Evolutionary conservation across 1,284 basidiomycete species (phyloP).

Genomic region (Rhizoctonia solani): DNA sequence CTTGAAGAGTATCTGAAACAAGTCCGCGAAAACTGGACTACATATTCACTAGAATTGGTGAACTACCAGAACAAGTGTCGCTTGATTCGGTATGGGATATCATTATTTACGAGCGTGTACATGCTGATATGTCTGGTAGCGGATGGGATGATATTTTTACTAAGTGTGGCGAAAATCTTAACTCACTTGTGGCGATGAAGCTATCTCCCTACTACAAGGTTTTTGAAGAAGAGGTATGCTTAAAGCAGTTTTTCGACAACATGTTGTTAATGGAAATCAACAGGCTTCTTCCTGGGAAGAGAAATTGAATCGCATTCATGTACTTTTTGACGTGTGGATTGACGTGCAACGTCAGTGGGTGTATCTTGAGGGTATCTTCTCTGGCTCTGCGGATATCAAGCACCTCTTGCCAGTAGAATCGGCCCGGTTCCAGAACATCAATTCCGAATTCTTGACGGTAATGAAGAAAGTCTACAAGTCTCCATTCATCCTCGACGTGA

Average conservation of each 20-base stretch:
- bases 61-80: slow-evolving; percentile 99
- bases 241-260: neutral
- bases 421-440: slow-evolving; percentile 97
- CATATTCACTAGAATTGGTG: slow-evolving; percentile 92
- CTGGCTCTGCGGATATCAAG: slow-evolving; percentile 98
- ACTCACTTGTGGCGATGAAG: slow-evolving; percentile 96
- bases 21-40: slow-evolving; percentile 97
- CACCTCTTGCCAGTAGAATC: slow-evolving; percentile 97
- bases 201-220: slow-evolving; percentile 97
- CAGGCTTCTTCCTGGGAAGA: slow-evolving; percentile 91
- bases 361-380: slow-evolving; percentile 98
- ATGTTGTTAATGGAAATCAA: slow-evolving; percentile 37
- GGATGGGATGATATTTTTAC: slow-evolving; percentile 98
- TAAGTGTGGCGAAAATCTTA: slow-evolving; percentile 95
- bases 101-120: neutral
- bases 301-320: slow-evolving; percentile 92
- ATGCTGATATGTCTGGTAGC: slow-evolving; percentile 48
- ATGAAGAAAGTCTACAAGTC: slow-evolving; percentile 99
- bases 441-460: slow-evolving; percentile 95
- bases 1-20: slow-evolving; percentile 93
- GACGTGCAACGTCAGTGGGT: slow-evolving; percentile 99
- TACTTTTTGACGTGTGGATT: slow-evolving; percentile 98
- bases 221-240: slow-evolving; percentile 83
- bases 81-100: slow-evolving; percentile 72
- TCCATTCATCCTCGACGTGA: slow-evolving; percentile 94